Base-by-base conservation (phyloP, 2,329 filamentous ascomycete species). In the Fusarium poae region DNA sequence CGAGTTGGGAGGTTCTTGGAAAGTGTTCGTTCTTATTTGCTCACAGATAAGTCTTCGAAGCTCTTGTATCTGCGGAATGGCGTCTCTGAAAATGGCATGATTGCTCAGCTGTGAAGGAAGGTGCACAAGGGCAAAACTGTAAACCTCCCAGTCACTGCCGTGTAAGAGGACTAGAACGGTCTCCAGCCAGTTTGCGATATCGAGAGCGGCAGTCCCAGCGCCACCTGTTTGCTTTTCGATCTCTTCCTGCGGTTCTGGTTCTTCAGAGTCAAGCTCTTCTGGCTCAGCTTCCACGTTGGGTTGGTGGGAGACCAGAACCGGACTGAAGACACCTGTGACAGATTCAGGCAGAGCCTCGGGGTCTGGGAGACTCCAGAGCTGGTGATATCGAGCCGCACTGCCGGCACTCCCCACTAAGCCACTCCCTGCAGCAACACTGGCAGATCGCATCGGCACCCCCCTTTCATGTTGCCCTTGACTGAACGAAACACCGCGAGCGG, bases 61-160 rank as follows among this genome's bases (percentile, higher is more conserved):
- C 65, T 91, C 87, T 72, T 91, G 89, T 57, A 99, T 87, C 62
- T 97, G 90, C 4, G 88, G 84, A 37, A 92, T 88, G 8, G 92
- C 89, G 54, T 86, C 89, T 63, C 85, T 86, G 77, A 97, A 97
- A 16, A 98, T 84, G 15, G 92, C 90, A 75, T 96, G 93, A 72
- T 99, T 99, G 77, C 91, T 92, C 23, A 99, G 84, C 74, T 98
- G 95, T 29, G 92, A 91, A 2, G 93, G 92, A 12, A 97, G 82
- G 77, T 97, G 92, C 8, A 93, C 92, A 30, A 99, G 83, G 20
- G 95, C 87, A 76, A 95, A 97, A 78, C 93, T 95, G 82, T 97
- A 97, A 2, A 97, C 83, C 76, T 98, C 94, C 94, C 95, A 98
- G 65, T 96, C 91, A 48, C 88, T 87, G 40, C 91, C 91, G 57